Percentiles rank a stretch among this genome's conserved stretches.
These are phyloP conservation scores for Boletus barrowsii DNA, from an alignment of 768 basidiomycete genomes.

Conservation along the genomic window DNA sequence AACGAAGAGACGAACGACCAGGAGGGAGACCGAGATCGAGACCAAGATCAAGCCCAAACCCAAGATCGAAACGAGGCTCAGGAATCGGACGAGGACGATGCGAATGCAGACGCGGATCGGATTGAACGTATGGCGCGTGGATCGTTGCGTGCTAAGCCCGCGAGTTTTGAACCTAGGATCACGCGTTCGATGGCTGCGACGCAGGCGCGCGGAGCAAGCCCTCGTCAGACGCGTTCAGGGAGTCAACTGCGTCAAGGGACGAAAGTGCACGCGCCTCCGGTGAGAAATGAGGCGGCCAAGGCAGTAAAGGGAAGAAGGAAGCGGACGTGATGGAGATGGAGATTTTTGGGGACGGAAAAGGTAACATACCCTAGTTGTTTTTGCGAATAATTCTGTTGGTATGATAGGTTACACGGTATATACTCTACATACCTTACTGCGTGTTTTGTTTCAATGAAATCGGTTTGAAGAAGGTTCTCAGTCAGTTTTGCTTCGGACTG, in stretches of 20 bases:
- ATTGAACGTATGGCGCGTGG: constrained; percentile 16
- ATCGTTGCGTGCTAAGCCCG: not conserved
- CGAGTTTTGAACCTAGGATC: not conserved
- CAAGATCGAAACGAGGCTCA: not conserved
- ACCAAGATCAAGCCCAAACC: not conserved
- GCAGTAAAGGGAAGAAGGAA: not conserved
- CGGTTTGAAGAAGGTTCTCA: too few species aligned
- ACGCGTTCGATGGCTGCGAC: constrained; percentile 10
- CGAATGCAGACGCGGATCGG: constrained; percentile 5
- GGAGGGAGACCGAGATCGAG: too few species aligned
- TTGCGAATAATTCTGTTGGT: too few species aligned
- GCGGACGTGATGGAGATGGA: not conserved
- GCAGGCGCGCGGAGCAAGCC: not conserved
- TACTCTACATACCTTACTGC: too few species aligned
- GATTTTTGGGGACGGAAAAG: too few species aligned
- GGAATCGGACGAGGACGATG: not conserved
- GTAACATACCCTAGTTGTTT: too few species aligned
- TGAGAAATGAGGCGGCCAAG: constrained; percentile 18
- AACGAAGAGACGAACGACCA: not conserved
- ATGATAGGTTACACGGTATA: too few species aligned
- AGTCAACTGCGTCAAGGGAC: constrained; percentile 4
- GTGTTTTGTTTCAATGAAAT: too few species aligned
- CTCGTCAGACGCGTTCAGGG: constrained; percentile 9
- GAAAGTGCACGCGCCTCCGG: constrained; percentile 11
- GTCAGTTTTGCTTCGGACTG: too few species aligned